phyloP scores from a whole-genome alignment of 768 basidiomycete genomes.

The Boletus rex-veris region DNA sequence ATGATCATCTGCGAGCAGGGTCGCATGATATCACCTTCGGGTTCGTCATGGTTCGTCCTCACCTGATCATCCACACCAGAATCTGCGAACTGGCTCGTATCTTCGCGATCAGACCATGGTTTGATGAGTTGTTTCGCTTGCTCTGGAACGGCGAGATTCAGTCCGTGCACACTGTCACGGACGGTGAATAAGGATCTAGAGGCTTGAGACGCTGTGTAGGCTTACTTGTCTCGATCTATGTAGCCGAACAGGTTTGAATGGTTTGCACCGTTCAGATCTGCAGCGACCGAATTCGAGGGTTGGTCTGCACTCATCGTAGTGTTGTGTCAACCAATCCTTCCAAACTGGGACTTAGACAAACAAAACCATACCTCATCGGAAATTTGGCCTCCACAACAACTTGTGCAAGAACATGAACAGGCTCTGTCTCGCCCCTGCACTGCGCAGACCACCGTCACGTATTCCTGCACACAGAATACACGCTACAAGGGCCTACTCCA shows the following conservation, averaged over 20 bases:
- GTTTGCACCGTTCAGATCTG: conserved; percentile 46
- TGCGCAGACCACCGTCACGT: conserved; percentile 11
- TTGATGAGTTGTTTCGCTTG: conserved; percentile 75
- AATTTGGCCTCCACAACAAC: conserved; percentile 8
- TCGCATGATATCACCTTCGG: conserved; percentile 10
- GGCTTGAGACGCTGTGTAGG: not conserved
- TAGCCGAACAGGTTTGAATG: conserved; percentile 53
- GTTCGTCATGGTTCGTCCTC: conserved; percentile 13
- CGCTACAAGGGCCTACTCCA: conserved; percentile 16
- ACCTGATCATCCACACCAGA: conserved; percentile 88
- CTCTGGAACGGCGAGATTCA: conserved; percentile 80
- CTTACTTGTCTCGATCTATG: conserved; percentile 67
- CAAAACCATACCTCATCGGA: conserved; percentile 10
- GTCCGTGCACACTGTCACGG: conserved; percentile 62
- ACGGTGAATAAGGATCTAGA: not conserved
- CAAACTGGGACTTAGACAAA: conserved; percentile 19
- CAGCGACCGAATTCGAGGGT: conserved; percentile 40
- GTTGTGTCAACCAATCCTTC: conserved; percentile 6
- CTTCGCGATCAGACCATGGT: conserved; percentile 76
- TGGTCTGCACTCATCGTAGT: conserved; percentile 15
- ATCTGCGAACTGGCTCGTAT: conserved; percentile 60
- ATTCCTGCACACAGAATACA: not conserved
- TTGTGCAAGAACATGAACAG: conserved; percentile 24
- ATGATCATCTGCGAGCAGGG: conserved; percentile 59
- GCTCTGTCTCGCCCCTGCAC: conserved; percentile 13